Evolutionary conservation across 2,329 filamentous ascomycete species (phyloP), one percentile per base, ranked within the genome.

Genomic region (Elsinoe fawcettii): DNA sequence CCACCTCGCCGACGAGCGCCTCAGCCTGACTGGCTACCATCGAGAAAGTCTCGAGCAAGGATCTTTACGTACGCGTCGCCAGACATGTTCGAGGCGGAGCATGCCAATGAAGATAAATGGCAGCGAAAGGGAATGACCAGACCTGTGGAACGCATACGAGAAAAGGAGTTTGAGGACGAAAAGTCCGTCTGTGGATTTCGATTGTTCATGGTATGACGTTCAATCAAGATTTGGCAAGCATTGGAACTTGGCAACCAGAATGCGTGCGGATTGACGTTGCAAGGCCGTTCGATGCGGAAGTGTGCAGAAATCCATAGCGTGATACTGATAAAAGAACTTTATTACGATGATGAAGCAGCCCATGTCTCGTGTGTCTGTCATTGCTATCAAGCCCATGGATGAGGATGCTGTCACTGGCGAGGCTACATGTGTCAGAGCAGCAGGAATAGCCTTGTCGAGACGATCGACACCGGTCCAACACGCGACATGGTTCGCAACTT

Each of bases 41-140:
- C 66, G 1, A 59, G 62, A 4, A 20, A 63, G n/a, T 64, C 61
- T 32, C 36, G 57, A 5, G 63, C 59, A 9, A 65, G 64, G 56
- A 56, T 60, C 8, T 58, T 67, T 7, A 62, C 54, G 32, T 69
- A 64, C 56, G 63, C 62, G 14, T 51, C 59, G 2, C 62, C 65
- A 9, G 61, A 62, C 22, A 62, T 68, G 43, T 59, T 74, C 55
- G 68, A 30, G 25, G 22, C 20, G 46, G 22, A 11, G 27, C 27
- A 30, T 30, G 27, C 27, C 27, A 30, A 30, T 5, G 20, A 34
- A 2, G 23, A 25, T 5, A 30, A 43, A n/a, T 20, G 23, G 20
- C 14, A 11, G 3, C 32, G 34, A 5, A 34, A 55, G 9, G 51
- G 36, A 34, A 25, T 43, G 20, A 20, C n/a, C n/a, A 18, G 12